phyloP scores from a whole-genome alignment of 2,329 filamentous ascomycete species.

The Aspergillus latus region DNA sequence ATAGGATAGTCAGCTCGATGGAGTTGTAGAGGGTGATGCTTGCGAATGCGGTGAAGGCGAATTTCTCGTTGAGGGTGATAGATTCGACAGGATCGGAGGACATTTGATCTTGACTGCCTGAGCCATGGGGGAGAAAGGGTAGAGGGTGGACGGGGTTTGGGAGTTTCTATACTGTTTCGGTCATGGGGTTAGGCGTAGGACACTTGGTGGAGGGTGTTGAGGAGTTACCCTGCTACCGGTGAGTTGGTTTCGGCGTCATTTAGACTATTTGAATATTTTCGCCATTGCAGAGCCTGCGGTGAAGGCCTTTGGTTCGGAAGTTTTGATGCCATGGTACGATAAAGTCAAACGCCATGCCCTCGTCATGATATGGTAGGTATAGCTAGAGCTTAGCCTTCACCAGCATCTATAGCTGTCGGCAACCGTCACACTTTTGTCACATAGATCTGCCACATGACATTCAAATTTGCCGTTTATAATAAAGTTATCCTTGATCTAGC shows the following conservation, averaged over 20 bases:
- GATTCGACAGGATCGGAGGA: background rate
- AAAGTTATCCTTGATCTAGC: too few relatives aligned
- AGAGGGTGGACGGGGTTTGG: background rate
- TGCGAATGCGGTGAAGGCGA: slow-evolving; percentile 40
- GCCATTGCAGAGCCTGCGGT: background rate
- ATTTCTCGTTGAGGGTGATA: slow-evolving; percentile 4
- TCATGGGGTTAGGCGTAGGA: too few relatives aligned
- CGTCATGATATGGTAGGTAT: too few relatives aligned
- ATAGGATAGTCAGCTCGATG: slow-evolving; percentile 45
- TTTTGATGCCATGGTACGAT: background rate
- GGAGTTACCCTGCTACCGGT: background rate
- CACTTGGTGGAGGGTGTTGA: background rate
- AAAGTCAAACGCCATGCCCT: background rate
- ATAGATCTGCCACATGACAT: too few relatives aligned
- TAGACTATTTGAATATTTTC: background rate
- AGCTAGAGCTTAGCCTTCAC: too few relatives aligned
- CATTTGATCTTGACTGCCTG: background rate
- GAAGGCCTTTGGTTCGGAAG: background rate
- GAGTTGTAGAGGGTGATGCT: slow-evolving; percentile 47
- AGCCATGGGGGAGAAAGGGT: background rate
- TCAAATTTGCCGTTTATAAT: too few relatives aligned
- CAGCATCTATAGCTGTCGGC: too few relatives aligned
- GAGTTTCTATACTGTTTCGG: background rate
- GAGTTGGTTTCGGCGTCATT: background rate
- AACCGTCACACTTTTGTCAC: too few relatives aligned